phyloP scores from a whole-genome alignment of 2,329 filamentous ascomycete species.

The Microsporum ferrugineum region DNA sequence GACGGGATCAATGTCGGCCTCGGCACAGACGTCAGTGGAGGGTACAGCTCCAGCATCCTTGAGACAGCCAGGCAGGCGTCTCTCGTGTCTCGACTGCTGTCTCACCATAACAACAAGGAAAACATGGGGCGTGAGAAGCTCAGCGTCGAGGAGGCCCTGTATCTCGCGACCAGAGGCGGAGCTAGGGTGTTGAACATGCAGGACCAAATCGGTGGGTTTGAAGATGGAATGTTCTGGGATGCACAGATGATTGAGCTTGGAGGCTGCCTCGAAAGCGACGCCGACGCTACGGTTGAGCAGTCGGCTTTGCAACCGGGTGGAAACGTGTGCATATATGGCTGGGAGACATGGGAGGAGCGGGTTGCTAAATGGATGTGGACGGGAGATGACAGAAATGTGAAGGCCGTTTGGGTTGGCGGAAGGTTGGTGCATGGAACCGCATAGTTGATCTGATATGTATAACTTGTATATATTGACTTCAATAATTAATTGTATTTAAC shows the following conservation, averaged over 20 bases:
- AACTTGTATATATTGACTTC: background rate
- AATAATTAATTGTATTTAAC: background rate
- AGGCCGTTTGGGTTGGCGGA: slow-evolving; percentile 79
- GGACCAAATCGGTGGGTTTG: slow-evolving; percentile 65
- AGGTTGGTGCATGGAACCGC: slow-evolving; percentile 54
- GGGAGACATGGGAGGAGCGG: slow-evolving; percentile 76
- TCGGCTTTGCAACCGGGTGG: slow-evolving; percentile 33
- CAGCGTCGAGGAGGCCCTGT: slow-evolving; percentile 74
- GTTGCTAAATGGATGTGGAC: slow-evolving; percentile 91
- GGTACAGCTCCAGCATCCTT: slow-evolving; percentile 70
- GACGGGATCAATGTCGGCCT: slow-evolving; percentile 68
- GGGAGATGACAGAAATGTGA: slow-evolving; percentile 85
- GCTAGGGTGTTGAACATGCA: slow-evolving; percentile 67
- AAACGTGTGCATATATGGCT: slow-evolving; percentile 79
- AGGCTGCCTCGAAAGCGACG: slow-evolving; percentile 24
- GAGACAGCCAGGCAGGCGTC: slow-evolving; percentile 73
- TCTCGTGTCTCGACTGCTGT: slow-evolving; percentile 62
- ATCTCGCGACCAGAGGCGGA: slow-evolving; percentile 77
- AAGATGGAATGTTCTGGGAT: slow-evolving; percentile 81
- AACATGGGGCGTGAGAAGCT: slow-evolving; percentile 42
- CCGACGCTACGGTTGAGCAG: slow-evolving; percentile 14
- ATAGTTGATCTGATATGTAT: background rate
- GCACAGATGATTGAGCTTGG: slow-evolving; percentile 67
- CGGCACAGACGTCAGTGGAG: slow-evolving; percentile 83
- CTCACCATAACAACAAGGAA: slow-evolving; percentile 34